Base-by-base conservation (phyloP, 2,329 filamentous ascomycete species). In the Ceratocystis albifundus region DNA sequence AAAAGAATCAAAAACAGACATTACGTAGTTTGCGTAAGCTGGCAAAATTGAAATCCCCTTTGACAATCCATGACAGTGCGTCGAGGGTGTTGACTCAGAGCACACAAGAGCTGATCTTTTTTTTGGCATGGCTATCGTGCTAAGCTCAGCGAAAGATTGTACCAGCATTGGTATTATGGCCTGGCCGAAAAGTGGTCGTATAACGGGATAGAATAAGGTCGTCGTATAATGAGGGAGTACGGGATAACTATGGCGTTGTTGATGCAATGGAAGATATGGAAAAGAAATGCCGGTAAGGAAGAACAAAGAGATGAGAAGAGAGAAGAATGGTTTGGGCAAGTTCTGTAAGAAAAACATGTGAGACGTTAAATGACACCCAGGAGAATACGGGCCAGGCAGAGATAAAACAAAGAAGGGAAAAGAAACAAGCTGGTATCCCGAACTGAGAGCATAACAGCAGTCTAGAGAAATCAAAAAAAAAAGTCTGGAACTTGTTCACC, bases 361-460 rank as follows among this genome's bases (percentile, higher is more conserved):
- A 53, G 48, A 53, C 8, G 48, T 25, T 53, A 63, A 28, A 63
- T 20, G 61, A 28, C n/a, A 45, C 48, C 59, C 36, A 66, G 45
- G n/a, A 63, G 63, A 65, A 59, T 28, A 65, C 45, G 63, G 41
- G 17, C 25, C 17, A 36, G 53, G 36, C 25, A 61, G 30, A 64
- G 48, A 50, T n/a, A 61, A 48, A 68, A 69, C 69, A 73, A 66
- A 68, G 8, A 67, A 66, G 64, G 50, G 63, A 46, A 41, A 61
- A 64, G 48, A 70, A 70, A 76, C n/a, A 76, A 73, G 73, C 73
- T 74, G 65, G 68, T 62, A 20, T 53, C 44, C 20, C 10, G 28
- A 53, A 64, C 2, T 41, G 5, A 46, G 36, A 44, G 30, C 45
- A 55, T 7, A 32, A 66, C 30, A 53, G 46, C 30, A 41, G 41